phyloP scores from a whole-genome alignment of 2,329 filamentous ascomycete genomes.

The Aureobasidium namibiae region DNA sequence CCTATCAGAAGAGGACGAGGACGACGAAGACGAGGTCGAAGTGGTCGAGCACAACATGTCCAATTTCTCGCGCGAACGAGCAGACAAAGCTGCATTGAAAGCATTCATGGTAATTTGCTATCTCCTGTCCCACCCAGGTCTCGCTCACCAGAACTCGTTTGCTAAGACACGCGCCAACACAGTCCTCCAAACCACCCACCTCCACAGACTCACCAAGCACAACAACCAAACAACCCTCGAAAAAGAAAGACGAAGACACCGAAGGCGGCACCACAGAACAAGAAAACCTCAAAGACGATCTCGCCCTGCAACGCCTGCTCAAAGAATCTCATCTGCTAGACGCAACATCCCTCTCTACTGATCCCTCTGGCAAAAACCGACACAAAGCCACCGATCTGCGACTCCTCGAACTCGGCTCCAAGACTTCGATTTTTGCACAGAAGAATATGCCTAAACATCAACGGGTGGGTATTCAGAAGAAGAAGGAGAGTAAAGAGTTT shows the following conservation, averaged over 20 bases:
- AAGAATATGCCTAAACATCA: slow-evolving; percentile 83
- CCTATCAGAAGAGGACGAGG: slow-evolving; percentile 17
- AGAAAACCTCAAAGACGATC: slow-evolving; percentile 76
- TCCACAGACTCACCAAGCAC: slow-evolving; percentile 25
- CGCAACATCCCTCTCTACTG: slow-evolving; percentile 44
- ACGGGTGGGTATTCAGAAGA: slow-evolving; percentile 72
- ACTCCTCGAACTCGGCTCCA: slow-evolving; percentile 72
- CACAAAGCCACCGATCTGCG: slow-evolving; percentile 78
- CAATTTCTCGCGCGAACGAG: slow-evolving; percentile 14
- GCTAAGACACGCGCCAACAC: slow-evolving; percentile 8
- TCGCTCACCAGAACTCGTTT: too few species aligned
- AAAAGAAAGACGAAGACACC: slow-evolving; percentile 25
- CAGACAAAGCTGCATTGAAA: slow-evolving; percentile 57
- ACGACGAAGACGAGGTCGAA: slow-evolving; percentile 33
- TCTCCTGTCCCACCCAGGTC: not conserved
- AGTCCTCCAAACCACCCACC: slow-evolving; percentile 42
- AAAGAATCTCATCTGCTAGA: slow-evolving; percentile 84
- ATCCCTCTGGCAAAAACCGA: slow-evolving; percentile 60
- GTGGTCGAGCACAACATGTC: slow-evolving; percentile 36
- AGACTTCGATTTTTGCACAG: slow-evolving; percentile 64
- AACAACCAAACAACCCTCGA: slow-evolving; percentile 13
- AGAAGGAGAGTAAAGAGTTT: slow-evolving; percentile 56
- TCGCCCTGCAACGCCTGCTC: slow-evolving; percentile 83
- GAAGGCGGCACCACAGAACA: slow-evolving; percentile 50
- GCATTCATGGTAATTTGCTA: slow-evolving; percentile 59